These are phyloP conservation scores for Neoarthrinium moseri DNA, from an alignment of 2,329 filamentous ascomycete genomes.

Conservation along the genomic window DNA sequence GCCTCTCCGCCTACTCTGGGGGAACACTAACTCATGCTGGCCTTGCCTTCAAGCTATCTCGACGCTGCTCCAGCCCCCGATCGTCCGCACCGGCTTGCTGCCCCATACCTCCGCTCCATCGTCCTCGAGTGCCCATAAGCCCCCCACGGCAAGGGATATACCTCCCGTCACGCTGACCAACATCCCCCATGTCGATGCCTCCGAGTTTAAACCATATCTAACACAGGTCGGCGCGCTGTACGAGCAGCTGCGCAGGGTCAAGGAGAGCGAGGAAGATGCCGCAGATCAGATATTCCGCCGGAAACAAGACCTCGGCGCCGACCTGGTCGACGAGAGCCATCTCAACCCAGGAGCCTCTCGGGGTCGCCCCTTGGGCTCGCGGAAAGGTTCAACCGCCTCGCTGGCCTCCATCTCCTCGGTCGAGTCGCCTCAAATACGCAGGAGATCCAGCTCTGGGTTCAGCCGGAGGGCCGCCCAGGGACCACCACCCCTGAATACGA, in stretches of 20 bases:
- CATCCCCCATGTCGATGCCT: constrained; percentile 74
- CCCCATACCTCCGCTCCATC: constrained; percentile 73
- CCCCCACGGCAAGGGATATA: constrained; percentile 85
- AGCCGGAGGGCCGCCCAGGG: constrained; percentile 64
- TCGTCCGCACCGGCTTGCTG: constrained; percentile 81
- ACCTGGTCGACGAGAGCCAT: constrained; percentile 42
- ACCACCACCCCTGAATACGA: constrained; percentile 84
- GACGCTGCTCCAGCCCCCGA: constrained; percentile 86
- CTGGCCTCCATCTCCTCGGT: constrained; percentile 49
- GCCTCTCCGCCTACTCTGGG: background rate
- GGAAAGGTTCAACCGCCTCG: constrained; percentile 44
- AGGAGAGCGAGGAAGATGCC: constrained; percentile 71
- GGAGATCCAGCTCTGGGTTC: constrained; percentile 47
- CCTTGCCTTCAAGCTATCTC: constrained; percentile 68
- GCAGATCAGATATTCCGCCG: constrained; percentile 37
- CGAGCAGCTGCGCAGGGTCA: constrained; percentile 82
- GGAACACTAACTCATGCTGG: constrained; percentile 4
- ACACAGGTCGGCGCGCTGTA: constrained; percentile 83
- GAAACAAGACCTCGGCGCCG: constrained; percentile 38
- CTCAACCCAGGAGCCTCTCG: constrained; percentile 38
- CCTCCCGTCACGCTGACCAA: constrained; percentile 90
- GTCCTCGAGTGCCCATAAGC: constrained; percentile 71
- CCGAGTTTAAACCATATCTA: constrained; percentile 82
- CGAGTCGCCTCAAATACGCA: constrained; percentile 40
- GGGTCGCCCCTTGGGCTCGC: constrained; percentile 34